These are phyloP conservation scores for Litchi chinensis DNA, from an alignment of 345 rosid species.

Conservation along the genomic window DNA sequence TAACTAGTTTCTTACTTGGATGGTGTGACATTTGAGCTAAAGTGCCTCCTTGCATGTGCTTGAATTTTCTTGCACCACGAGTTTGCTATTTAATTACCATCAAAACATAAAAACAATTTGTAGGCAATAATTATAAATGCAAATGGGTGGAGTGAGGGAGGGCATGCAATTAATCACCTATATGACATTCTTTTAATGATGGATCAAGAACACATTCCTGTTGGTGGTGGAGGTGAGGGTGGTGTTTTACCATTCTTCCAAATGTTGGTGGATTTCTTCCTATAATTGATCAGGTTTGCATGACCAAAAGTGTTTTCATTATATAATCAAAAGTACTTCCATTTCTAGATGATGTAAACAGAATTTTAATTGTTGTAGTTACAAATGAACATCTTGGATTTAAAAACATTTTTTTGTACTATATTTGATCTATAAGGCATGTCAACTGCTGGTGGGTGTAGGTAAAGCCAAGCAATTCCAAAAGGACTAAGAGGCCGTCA, in stretches of 20 bases:
- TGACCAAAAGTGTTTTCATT: too few species aligned
- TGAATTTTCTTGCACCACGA: too few species aligned
- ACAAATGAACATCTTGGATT: too few species aligned
- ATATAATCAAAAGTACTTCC: background rate
- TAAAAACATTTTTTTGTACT: background rate
- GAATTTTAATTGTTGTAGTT: too few species aligned
- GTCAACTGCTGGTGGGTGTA: constrained; percentile 31
- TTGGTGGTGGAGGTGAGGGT: constrained; percentile 37
- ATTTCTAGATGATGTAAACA: too few species aligned
- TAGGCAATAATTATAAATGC: constrained; percentile 29
- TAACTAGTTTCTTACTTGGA: too few species aligned
- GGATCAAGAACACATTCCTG: constrained; percentile 30
- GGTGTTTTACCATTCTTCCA: constrained; percentile 23
- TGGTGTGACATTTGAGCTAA: too few species aligned
- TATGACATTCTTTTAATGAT: constrained; percentile 33
- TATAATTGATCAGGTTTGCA: constrained; percentile 32
- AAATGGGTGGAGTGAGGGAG: constrained; percentile 31
- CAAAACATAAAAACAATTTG: background rate
- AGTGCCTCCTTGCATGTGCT: too few species aligned
- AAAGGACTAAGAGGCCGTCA: constrained; percentile 9
- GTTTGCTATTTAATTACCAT: background rate
- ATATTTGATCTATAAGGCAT: constrained; percentile 15
- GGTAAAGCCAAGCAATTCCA: constrained; percentile 36
- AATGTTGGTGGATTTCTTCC: constrained; percentile 37
- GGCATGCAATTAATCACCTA: constrained; percentile 28